Evolutionary conservation across 805 yeast genomes (phyloP).

Genomic region (Candida gorgasii): DNA sequence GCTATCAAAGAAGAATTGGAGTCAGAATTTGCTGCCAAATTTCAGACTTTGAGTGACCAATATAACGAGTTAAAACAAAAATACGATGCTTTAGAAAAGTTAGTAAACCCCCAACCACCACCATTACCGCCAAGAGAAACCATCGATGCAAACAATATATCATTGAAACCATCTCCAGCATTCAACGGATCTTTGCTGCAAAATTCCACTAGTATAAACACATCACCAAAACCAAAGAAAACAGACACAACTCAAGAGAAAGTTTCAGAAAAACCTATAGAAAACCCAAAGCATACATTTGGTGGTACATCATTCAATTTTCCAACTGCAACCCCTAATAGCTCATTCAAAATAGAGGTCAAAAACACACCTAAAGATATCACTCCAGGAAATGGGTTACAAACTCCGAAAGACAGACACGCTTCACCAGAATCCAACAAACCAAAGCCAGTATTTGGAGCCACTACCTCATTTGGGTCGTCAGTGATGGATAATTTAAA

Average conservation of each 20-base stretch:
- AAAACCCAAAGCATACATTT: constrained; percentile 19
- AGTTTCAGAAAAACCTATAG: neutral
- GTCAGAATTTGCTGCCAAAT: constrained; percentile 17
- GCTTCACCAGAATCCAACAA: neutral
- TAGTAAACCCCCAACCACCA: constrained; percentile 8
- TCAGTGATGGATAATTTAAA: constrained; percentile 25
- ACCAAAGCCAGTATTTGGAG: constrained; percentile 36
- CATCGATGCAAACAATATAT: neutral
- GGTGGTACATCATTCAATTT: constrained; percentile 23
- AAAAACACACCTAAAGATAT: constrained; percentile 1
- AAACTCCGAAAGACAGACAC: constrained; percentile 4
- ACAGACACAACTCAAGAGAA: neutral
- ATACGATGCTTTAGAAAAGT: constrained; percentile 13
- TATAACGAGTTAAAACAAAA: constrained; percentile 21
- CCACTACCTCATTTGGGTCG: constrained; percentile 42
- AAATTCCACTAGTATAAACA: neutral
- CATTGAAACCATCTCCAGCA: constrained; percentile 5
- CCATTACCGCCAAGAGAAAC: constrained; percentile 9
- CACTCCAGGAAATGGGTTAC: neutral
- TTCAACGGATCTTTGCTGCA: neutral
- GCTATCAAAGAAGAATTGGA: constrained; percentile 31
- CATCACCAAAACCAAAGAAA: neutral
- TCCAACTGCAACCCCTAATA: constrained; percentile 18
- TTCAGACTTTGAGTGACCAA: constrained; percentile 22
- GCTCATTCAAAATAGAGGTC: constrained; percentile 13